phyloP scores from a whole-genome alignment of 805 yeast species.

The Starmerella sirachaensis region DNA sequence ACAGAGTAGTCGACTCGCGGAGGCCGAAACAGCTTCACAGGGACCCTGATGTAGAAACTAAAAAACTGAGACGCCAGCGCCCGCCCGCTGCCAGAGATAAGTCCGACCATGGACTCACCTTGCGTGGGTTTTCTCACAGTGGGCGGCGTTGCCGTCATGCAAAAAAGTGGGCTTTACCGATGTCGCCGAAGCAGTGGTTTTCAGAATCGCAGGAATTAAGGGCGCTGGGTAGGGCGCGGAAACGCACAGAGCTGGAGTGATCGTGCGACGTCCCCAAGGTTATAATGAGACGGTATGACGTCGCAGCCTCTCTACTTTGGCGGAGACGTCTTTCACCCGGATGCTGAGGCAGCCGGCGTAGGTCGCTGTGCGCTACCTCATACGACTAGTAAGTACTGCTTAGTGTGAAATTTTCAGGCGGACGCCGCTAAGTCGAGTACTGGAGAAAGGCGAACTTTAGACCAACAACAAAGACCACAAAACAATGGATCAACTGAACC shows the following conservation, averaged over 20 bases:
- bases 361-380: not conserved
- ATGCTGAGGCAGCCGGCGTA: not conserved
- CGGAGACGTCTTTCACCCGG: not conserved
- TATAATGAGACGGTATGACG: too few relatives aligned
- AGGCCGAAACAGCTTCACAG: constrained; percentile 78
- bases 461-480: not conserved
- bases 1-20: constrained; percentile 71
- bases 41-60: constrained; percentile 65
- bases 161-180: too few relatives aligned
- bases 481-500: constrained; percentile 83
- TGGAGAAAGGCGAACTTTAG: not conserved
- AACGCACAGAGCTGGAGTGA: too few relatives aligned
- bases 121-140: constrained; percentile 14
- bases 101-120: constrained; percentile 43
- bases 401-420: constrained; percentile 3
- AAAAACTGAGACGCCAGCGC: constrained; percentile 72
- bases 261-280: too few relatives aligned
- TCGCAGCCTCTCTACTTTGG: too few relatives aligned
- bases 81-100: constrained; percentile 74
- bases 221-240: not conserved
- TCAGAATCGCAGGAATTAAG: not conserved
- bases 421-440: too few relatives aligned
- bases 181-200: too few relatives aligned
- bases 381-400: not conserved
- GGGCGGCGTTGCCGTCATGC: constrained; percentile 14